Conservation (phyloP, 169 alveolate genomes). For the Plasmodium billcollinsi region DNA sequence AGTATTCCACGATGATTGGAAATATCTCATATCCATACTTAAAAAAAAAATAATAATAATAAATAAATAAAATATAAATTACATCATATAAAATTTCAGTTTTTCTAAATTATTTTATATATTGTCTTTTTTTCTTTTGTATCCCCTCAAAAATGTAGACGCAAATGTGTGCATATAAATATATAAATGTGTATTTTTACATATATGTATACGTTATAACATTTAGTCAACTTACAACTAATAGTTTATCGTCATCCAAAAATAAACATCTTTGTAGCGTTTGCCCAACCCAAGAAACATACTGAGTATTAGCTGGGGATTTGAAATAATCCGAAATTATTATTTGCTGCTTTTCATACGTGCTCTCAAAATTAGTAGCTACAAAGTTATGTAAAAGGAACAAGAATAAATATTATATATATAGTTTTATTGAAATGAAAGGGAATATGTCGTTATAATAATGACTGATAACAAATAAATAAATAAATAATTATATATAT, state of each 20-base stretch:
- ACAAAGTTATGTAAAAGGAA: background rate
- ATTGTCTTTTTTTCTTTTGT: background rate
- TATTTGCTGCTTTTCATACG: conserved; percentile 49
- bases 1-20: conserved; percentile 46
- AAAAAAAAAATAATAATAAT: conserved; percentile 9
- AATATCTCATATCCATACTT: conserved; percentile 69
- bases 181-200: background rate
- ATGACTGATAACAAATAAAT: background rate
- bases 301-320: conserved; percentile 34
- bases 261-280: conserved; percentile 58
- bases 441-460: background rate
- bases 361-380: conserved; percentile 57
- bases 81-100: background rate
- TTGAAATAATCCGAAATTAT: conserved; percentile 44
- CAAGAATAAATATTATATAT: background rate
- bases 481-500: background rate
- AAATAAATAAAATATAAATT: background rate
- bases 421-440: background rate
- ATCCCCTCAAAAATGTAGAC: background rate
- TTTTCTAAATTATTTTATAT: background rate
- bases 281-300: conserved; percentile 67
- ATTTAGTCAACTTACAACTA: conserved; percentile 33
- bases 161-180: background rate
- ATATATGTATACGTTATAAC: background rate
- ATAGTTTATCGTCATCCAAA: conserved; percentile 26